These are phyloP conservation scores for Saturnispora serradocipensis DNA, from an alignment of 805 yeast species.

Conservation along the genomic window DNA sequence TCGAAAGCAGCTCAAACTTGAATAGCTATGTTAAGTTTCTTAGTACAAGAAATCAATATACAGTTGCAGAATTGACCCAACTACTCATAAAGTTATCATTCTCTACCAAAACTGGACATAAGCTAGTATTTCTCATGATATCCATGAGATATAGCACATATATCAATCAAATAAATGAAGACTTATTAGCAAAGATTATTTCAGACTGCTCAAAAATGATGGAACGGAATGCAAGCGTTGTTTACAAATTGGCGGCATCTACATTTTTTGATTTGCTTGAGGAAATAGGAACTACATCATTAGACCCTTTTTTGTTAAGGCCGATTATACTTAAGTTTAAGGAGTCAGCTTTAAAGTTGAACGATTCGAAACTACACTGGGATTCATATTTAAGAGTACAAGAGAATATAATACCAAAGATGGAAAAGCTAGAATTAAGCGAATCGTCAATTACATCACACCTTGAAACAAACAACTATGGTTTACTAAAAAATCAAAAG, in stretches of 20 bases:
- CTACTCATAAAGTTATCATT: conserved; percentile 10
- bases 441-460: background rate
- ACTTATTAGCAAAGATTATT: conserved; percentile 3
- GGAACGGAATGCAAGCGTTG: conserved; percentile 1
- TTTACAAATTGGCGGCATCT: conserved; percentile 11
- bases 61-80: conserved; percentile 1
- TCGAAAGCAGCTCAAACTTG: background rate
- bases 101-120: conserved; percentile 12
- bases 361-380: conserved; percentile 3
- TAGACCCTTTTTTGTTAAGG: background rate
- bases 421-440: background rate
- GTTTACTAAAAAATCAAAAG: background rate
- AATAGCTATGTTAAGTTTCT: background rate
- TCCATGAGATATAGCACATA: conserved; percentile 10
- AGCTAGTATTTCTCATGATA: conserved; percentile 10
- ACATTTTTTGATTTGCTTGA: background rate
- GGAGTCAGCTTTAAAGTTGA: background rate
- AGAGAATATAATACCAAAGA: background rate
- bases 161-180: conserved; percentile 1
- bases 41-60: background rate
- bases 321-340: background rate
- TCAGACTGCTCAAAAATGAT: conserved; percentile 13
- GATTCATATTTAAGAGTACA: conserved; percentile 1
- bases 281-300: background rate
- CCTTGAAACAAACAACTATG: background rate